Conservation (phyloP, 2,329 filamentous ascomycete genomes). For the Colletotrichum navitas region DNA sequence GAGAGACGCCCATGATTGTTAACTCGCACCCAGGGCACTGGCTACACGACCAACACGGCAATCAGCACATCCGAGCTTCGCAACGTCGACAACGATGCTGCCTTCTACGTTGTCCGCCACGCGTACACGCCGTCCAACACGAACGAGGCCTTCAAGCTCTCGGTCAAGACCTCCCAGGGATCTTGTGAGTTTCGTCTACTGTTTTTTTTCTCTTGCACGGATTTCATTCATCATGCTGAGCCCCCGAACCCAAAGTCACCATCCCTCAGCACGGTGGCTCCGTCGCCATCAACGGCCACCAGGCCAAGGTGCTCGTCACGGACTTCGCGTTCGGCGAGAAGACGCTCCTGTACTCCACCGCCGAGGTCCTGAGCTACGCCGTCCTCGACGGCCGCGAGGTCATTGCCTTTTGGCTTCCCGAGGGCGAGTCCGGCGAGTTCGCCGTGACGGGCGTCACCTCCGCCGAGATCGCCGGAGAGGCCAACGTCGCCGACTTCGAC, state of each 20-base stretch:
- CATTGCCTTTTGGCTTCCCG: constrained; percentile 66
- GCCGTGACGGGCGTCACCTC: constrained; percentile 55
- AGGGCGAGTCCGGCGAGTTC: constrained; percentile 68
- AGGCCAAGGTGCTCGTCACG: constrained; percentile 72
- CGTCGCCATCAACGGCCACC: constrained; percentile 69
- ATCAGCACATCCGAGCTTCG: constrained; percentile 68
- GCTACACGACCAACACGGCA: constrained; percentile 63
- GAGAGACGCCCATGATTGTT: background rate
- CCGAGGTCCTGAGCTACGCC: constrained; percentile 66
- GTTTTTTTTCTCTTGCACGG: fast-evolving
- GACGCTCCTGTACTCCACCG: constrained; percentile 66
- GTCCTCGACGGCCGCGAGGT: constrained; percentile 60
- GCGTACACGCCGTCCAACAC: constrained; percentile 63
- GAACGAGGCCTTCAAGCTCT: constrained; percentile 65
- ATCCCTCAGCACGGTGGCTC: constrained; percentile 63
- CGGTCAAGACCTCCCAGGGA: constrained; percentile 68
- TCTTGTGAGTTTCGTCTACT: constrained; percentile 44
- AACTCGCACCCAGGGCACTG: constrained; percentile 57
- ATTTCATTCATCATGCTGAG: background rate
- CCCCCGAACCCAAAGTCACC: constrained; percentile 51
- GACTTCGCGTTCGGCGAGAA: constrained; percentile 68
- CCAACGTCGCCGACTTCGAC: constrained; percentile 55
- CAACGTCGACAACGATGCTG: constrained; percentile 68
- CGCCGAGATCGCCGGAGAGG: constrained; percentile 51
- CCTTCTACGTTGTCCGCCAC: constrained; percentile 72